phyloP scores from a whole-genome alignment of 1,139 yeast species.

The Chernovozyma sophiae-reginae region DNA sequence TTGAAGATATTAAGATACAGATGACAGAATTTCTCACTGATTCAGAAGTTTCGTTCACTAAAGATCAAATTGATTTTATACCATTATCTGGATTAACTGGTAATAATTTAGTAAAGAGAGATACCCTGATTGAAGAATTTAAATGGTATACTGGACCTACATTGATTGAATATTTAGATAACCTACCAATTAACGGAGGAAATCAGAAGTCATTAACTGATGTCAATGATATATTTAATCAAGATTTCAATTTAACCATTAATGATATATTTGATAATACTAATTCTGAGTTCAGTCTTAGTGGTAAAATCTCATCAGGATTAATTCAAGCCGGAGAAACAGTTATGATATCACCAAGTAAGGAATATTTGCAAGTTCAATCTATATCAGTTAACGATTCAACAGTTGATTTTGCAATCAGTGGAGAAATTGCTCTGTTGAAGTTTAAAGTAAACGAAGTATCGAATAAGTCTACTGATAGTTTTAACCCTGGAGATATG shows the following conservation, averaged over 20 bases:
- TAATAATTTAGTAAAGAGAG: constrained; percentile 61
- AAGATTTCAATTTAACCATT: constrained; percentile 47
- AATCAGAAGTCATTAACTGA: constrained; percentile 11
- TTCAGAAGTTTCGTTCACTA: constrained; percentile 56
- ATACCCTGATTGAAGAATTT: constrained; percentile 25
- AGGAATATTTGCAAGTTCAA: constrained; percentile 32
- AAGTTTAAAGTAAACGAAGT: constrained; percentile 46
- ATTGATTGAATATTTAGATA: constrained; percentile 55
- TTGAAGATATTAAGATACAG: constrained; percentile 55
- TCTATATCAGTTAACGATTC: constrained; percentile 24
- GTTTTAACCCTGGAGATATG: constrained; percentile 63
- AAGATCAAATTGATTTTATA: constrained; percentile 54
- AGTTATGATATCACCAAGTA: constrained; percentile 54
- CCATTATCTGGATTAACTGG: constrained; percentile 90
- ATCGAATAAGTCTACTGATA: constrained; percentile 42
- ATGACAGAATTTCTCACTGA: constrained; percentile 53
- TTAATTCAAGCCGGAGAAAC: constrained; percentile 74
- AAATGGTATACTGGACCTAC: constrained; percentile 69
- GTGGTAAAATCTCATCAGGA: constrained; percentile 78
- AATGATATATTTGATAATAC: constrained; percentile 42
- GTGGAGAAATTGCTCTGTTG: constrained; percentile 68
- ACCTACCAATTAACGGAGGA: constrained; percentile 16
- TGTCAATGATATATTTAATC: constrained; percentile 15
- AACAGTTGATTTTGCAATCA: constrained; percentile 45
- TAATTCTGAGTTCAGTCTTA: constrained; percentile 43